These are phyloP conservation scores for Vigna nakashimae DNA, from an alignment of 306 rosid genomes.

Conservation along the genomic window DNA sequence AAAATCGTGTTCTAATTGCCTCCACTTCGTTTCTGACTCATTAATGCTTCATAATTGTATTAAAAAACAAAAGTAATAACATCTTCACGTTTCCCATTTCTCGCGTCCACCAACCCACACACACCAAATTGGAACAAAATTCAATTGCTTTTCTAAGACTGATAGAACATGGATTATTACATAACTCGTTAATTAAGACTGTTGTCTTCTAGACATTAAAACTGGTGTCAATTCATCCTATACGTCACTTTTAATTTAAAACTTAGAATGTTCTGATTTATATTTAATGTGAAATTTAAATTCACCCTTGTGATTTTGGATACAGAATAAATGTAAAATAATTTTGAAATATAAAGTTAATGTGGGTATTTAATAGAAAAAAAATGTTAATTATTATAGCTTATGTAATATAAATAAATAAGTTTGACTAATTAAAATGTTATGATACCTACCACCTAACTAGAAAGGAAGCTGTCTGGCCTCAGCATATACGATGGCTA, in stretches of 20 bases:
- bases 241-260: too few species aligned
- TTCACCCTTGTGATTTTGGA: background rate
- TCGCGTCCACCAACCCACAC: constrained; percentile 57
- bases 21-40: constrained; percentile 44
- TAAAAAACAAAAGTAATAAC: background rate
- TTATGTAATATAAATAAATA: too few species aligned
- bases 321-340: background rate
- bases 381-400: background rate
- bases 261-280: too few species aligned
- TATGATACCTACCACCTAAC: too few species aligned
- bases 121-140: constrained; percentile 28
- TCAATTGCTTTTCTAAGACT: background rate
- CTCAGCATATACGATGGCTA: too few species aligned
- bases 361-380: background rate
- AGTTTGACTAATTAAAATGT: too few species aligned
- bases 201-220: background rate
- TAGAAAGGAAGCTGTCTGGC: too few species aligned
- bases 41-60: constrained; percentile 33
- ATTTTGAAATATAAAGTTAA: background rate
- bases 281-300: too few species aligned
- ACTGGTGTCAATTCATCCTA: too few species aligned
- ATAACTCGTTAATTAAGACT: background rate
- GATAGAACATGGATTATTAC: too few species aligned
- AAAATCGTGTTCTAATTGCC: constrained; percentile 29
- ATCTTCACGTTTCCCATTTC: constrained; percentile 40